Evolutionary conservation across 2,329 filamentous ascomycete species (phyloP), one percentile per base, ranked within the genome.

Genomic region (Aspergillus eucalypticola): DNA sequence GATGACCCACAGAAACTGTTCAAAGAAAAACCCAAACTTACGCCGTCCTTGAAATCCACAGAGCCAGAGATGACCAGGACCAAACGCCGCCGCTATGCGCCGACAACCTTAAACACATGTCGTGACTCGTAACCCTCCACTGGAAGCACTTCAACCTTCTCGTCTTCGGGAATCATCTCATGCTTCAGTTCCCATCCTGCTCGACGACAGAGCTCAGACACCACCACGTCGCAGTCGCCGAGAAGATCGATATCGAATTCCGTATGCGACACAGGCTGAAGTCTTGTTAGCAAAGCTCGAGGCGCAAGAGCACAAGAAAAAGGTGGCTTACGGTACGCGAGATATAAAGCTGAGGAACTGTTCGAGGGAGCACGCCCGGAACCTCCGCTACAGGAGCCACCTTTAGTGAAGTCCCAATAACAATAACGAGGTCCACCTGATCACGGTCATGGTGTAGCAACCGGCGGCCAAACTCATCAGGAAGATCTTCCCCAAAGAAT

Each of bases 191-290:
- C 81, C 95, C 95, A 98, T 3, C 89, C 90, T 1, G 91, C 88
- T 11, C 91, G 86, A 48, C 88, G 85, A 72, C 91, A 94, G 55
- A 99, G 84, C 79, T 98, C 94, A 0, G 89, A 85, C 13, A 98
- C 90, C 8, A 98, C 88, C 42, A 92, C 85, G 72, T 99, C 95
- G 76, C 94, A 97, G 73, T 97, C 92, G 38, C 95, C 95, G n/a
- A 98, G 83, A 58, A 99, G 84, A 73, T 97, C 93, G 67, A 99
- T 92, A 76, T 99, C 95, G 69, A 99, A 98, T 73, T 96, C 92
- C 73, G 96, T 90, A 76, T 98, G 94, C 38, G 83, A 83, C 58
- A 96, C 91, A 3, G 92, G 89, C 79, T 88, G 61, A 6, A 29
- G 0, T 39, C 27, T 23, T 17, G 42, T 71, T 27, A 71, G 62